Base-by-base conservation (phyloP, 805 yeast genomes). In the Yarrowia yakushimensis region DNA sequence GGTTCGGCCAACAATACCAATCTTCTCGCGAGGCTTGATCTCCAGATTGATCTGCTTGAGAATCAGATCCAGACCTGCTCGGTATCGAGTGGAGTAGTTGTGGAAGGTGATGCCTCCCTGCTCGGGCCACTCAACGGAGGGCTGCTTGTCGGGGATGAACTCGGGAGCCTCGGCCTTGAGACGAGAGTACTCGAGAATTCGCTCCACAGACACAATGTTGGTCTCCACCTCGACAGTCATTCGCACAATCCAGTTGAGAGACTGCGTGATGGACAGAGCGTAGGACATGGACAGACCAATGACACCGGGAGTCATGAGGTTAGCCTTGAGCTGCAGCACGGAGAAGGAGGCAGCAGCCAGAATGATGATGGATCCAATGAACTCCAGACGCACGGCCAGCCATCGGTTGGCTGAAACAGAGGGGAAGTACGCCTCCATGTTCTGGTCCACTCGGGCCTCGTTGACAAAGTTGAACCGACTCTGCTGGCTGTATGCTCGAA, bases 211-310 rank as follows among this genome's bases (percentile, higher is more conserved):
- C 37, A 94, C 99, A 77, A 94, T 92, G 74, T 91, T 93, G 12
- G 97, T 91, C 75, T 94, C 99, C 48, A 94, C 97, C 69, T 94
- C 99, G 45, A 94, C 99, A 0, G 97, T 90, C 98, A 92, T 93
- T 77, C 99, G 83, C 30, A 94, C 98, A 75, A 94, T 90, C 97
- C 97, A 93, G 74, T 91, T 93, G 75, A 94, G 81, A 0, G 97
- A 82, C 75, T 91, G 97, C 0, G 99, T 94, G 65, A 92, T 82
- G 74, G 90, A 96, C 66, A 94, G 79, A 2, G 99, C 93, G 75
- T 94, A 96, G 50, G 96, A 87, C 69, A 94, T 88, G 22, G 97
- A 87, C 69, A 94, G 80, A 79, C 99, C 99, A 70, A 92, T 92
- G 71, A 89, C 77, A 76, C 99, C 99, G 17, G 97, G 91, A 20